Percentiles rank a stretch among this genome's conserved stretches.
These are phyloP conservation scores for Globisporangium perplexum DNA, from an alignment of 352 stramenopile genomes.

Conservation along the genomic window DNA sequence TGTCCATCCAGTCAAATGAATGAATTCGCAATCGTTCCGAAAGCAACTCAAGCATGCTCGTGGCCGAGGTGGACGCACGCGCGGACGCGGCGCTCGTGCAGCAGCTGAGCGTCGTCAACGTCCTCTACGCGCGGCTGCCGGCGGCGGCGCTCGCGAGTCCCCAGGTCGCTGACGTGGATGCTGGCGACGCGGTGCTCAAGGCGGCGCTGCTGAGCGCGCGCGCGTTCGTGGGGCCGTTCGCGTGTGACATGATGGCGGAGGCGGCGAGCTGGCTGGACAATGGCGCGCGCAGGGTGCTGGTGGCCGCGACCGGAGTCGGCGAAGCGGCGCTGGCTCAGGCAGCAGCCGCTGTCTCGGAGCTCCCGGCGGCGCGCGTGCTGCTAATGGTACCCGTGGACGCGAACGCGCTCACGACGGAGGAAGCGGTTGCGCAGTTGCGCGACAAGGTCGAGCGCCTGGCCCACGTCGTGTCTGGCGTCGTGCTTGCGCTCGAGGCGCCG, in stretches of 20 bases:
- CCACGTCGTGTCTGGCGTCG: conserved; percentile 29
- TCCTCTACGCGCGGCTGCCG: conserved; percentile 33
- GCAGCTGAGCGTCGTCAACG: conserved; percentile 41
- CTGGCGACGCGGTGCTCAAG: conserved; percentile 33
- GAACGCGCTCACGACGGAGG: conserved; percentile 13
- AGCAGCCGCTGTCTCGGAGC: conserved; percentile 50
- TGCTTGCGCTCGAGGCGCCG: conserved; percentile 30
- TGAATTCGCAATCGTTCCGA: conserved; percentile 1
- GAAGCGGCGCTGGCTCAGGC: conserved; percentile 45
- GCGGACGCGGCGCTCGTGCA: conserved; percentile 14
- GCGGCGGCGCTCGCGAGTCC: conserved; percentile 19
- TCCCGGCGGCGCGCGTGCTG: conserved; percentile 56
- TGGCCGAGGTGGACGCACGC: conserved; percentile 18
- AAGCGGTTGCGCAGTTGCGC: conserved; percentile 11
- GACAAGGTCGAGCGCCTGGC: conserved; percentile 36
- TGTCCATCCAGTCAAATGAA: background rate
- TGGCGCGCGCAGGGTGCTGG: conserved; percentile 44
- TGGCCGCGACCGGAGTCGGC: conserved; percentile 36
- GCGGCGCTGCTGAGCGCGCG: conserved; percentile 34
- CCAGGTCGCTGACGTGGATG: background rate
- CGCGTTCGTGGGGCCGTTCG: conserved; percentile 58
- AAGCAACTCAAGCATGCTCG: conserved; percentile 18
- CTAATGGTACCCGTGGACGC: conserved; percentile 46
- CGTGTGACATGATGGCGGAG: conserved; percentile 41
- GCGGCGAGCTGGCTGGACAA: conserved; percentile 66